Percentiles rank a stretch among this genome's conserved stretches.
Evolutionary conservation across 768 basidiomycete species (phyloP).

Genomic region (Floccularia luteovirens): DNA sequence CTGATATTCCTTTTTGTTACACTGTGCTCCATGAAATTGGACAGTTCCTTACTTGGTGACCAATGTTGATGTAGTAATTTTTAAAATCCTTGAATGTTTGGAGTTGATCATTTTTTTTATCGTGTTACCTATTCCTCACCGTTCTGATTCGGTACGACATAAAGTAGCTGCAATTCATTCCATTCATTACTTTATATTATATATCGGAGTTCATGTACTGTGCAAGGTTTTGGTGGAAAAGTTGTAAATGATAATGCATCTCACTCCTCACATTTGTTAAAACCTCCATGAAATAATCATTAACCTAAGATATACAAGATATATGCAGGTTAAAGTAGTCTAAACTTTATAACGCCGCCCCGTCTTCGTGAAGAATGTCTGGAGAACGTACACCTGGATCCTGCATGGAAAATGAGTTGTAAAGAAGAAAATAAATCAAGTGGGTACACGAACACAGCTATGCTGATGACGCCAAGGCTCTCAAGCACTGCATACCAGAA

Average conservation of each 20-base stretch:
- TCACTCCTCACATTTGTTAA: no score
- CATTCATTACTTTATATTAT: background rate
- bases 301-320: slow-evolving; percentile 3
- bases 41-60: no score
- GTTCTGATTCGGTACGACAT: background rate
- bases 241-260: no score
- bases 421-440: slow-evolving; percentile 1
- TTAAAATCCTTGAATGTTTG: background rate
- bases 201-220: background rate
- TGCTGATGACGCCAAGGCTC: slow-evolving; percentile 67
- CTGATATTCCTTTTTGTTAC: no score
- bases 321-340: slow-evolving; percentile 6
- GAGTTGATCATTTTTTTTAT: background rate
- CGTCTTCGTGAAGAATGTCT: slow-evolving; percentile 96
- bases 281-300: no score
- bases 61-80: background rate
- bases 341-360: slow-evolving; percentile 85
- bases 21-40: no score
- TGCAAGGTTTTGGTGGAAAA: no score
- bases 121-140: background rate
- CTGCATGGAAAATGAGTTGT: slow-evolving; percentile 27
- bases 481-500: slow-evolving; percentile 94
- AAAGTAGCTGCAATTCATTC: background rate
- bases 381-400: slow-evolving; percentile 84
- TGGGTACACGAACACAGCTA: slow-evolving; percentile 69